Base-by-base conservation (phyloP, 1,284 basidiomycete species). In the Schizophyllum amplum region DNA sequence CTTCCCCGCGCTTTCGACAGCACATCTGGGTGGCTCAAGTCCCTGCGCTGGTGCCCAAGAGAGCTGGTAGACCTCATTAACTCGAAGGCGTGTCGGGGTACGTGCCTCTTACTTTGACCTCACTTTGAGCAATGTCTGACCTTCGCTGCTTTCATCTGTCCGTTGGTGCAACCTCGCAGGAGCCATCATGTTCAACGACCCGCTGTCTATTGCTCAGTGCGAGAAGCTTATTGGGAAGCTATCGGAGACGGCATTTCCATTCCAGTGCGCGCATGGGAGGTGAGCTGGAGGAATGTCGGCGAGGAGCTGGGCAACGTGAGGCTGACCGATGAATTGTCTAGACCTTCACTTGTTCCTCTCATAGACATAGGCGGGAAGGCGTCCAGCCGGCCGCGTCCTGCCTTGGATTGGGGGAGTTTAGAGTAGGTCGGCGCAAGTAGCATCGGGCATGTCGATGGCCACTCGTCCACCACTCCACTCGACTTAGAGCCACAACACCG, bases 161-260 rank as follows among this genome's bases (percentile, higher is more conserved):
- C n/a, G n/a, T n/a, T n/a, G n/a, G n/a, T n/a, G n/a, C n/a, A n/a
- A n/a, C n/a, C n/a, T n/a, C n/a, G n/a, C 67, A 94, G 92, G 92
- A 52, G 92, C 94, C 0, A 90, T 97, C 70, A 98, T 98, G 95
- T 98, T 98, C 77, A 94, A 94, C 63, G 95, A 98, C 68, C 60
- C 75, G 0, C 76, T 98, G 52, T 81, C 75, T 17, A 56, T 71
- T 2, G 76, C 79, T 33, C 92, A 96, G 66, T 92, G 91, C 68
- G 68, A 78, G 62, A 75, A 78, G 25, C 78, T 98, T 47, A 74
- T 98, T 42, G 63, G 66, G 5, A 79, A 84, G 62, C 76, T 98
- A 22, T 77, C 84, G 3, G 67, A 78, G 58, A 91, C 92, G 1
- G 76, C 80, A 2, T 87, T 92, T 64, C 94, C 95, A 1, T 97